Evolutionary conservation across 2,329 filamentous ascomycete genomes (phyloP).

Genomic region (Paecilomyces variotii): DNA sequence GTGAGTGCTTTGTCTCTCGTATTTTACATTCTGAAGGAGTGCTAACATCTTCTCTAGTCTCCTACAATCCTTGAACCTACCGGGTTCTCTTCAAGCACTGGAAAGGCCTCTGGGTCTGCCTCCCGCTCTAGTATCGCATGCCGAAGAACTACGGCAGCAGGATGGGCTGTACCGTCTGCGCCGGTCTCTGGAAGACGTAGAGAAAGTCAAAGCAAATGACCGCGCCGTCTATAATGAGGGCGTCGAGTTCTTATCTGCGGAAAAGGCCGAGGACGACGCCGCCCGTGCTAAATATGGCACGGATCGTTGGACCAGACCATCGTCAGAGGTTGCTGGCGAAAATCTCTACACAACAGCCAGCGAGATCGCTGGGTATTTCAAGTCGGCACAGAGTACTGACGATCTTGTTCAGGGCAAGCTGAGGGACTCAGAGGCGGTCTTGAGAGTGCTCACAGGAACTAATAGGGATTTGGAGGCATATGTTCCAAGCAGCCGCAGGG

Average conservation of each 20-base stretch:
- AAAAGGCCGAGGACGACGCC: constrained; percentile 74
- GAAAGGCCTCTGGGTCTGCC: constrained; percentile 91
- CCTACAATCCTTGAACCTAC: constrained; percentile 74
- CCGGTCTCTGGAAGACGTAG: constrained; percentile 76
- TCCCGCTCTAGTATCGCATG: constrained; percentile 75
- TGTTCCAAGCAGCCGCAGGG: constrained; percentile 75
- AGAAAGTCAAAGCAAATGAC: constrained; percentile 78
- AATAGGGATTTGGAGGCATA: constrained; percentile 78
- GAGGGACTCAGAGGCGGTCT: constrained; percentile 62
- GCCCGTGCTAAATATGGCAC: constrained; percentile 75
- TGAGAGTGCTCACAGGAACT: constrained; percentile 68
- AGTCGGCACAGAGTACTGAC: constrained; percentile 59
- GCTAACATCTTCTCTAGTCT: constrained; percentile 33
- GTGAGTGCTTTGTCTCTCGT: constrained; percentile 20
- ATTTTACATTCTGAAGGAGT: neutral
- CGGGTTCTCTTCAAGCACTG: constrained; percentile 84
- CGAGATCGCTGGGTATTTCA: constrained; percentile 84
- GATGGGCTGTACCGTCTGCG: constrained; percentile 73
- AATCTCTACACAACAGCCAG: constrained; percentile 67
- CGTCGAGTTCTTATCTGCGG: constrained; percentile 64
- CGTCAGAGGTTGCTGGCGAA: constrained; percentile 59
- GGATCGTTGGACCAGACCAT: constrained; percentile 67
- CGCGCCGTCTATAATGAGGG: constrained; percentile 74
- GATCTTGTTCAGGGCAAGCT: constrained; percentile 70
- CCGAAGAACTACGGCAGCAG: constrained; percentile 86